Percentiles rank a stretch among this genome's conserved stretches.
Evolutionary conservation across 352 stramenopile species (phyloP).

Genomic region (Poterioochromonas sp.): DNA sequence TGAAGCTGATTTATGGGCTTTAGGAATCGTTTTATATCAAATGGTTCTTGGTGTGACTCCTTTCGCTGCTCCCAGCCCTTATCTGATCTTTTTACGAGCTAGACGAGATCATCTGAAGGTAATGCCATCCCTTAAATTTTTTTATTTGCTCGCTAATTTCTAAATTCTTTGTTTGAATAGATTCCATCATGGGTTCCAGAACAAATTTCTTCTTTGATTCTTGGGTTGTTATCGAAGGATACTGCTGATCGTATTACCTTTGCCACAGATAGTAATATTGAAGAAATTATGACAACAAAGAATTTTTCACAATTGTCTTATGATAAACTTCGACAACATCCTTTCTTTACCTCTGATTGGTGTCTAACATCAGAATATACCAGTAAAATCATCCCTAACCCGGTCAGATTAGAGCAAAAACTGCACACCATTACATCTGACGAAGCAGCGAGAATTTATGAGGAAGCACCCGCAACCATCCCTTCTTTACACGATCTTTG

Average conservation of each 20-base stretch:
- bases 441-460: not conserved
- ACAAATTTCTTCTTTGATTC: not conserved
- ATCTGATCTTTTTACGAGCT: slow-evolving; percentile 69
- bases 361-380: too few species aligned
- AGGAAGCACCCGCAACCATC: not conserved
- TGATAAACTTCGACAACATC: not conserved
- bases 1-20: slow-evolving; percentile 62
- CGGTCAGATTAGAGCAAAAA: too few species aligned
- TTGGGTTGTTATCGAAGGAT: not conserved
- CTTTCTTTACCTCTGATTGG: too few species aligned
- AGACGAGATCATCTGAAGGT: slow-evolving; percentile 50
- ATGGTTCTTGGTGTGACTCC: slow-evolving; percentile 59
- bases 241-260: not conserved
- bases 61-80: slow-evolving; percentile 64
- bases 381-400: too few species aligned
- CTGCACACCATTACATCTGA: not conserved
- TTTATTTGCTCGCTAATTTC: not conserved
- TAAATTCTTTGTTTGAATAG: not conserved
- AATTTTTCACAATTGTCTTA: not conserved
- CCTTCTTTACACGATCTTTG: slow-evolving; percentile 57
- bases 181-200: not conserved
- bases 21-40: slow-evolving; percentile 62
- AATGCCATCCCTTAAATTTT: not conserved
- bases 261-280: not conserved
- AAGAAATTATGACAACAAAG: not conserved